Percentiles rank a stretch among this genome's conserved stretches.
Evolutionary conservation across 1,139 yeast genomes (phyloP).

Genomic region (Lodderomyces elongisporus): DNA sequence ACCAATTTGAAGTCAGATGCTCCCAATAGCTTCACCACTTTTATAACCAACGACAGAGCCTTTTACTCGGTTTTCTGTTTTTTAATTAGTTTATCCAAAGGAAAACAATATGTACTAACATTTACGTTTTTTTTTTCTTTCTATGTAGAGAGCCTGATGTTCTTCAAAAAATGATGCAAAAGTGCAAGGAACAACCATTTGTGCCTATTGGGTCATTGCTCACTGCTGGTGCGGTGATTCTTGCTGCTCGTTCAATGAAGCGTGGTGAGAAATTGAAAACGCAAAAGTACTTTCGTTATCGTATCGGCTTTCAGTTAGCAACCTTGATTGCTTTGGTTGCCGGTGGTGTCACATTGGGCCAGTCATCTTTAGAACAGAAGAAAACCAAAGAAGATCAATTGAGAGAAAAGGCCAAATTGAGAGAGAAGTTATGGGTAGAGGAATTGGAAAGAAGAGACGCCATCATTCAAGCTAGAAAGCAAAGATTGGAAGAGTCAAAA

Average conservation of each 20-base stretch:
- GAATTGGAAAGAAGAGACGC: constrained; percentile 81
- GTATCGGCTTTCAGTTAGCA: constrained; percentile 80
- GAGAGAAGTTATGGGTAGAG: constrained; percentile 87
- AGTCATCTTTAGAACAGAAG: constrained; percentile 29
- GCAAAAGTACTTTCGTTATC: constrained; percentile 82
- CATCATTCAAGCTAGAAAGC: constrained; percentile 61
- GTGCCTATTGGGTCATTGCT: constrained; percentile 78
- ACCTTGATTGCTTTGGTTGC: constrained; percentile 77
- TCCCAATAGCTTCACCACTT: too few relatives aligned
- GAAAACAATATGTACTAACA: too few relatives aligned
- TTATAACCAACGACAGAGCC: too few relatives aligned
- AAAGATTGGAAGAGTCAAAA: constrained; percentile 36
- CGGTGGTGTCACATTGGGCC: constrained; percentile 67
- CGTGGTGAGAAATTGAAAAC: constrained; percentile 71
- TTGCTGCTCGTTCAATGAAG: constrained; percentile 74
- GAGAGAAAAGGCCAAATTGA: constrained; percentile 71
- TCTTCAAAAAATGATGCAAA: constrained; percentile 26
- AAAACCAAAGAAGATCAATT: constrained; percentile 56
- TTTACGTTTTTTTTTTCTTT: too few relatives aligned
- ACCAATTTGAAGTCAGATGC: too few relatives aligned
- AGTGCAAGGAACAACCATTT: constrained; percentile 66
- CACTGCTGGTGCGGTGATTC: constrained; percentile 73
- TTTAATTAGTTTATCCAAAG: too few relatives aligned
- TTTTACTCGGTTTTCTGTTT: too few relatives aligned
- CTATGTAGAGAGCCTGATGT: constrained; percentile 26